These are phyloP conservation scores for Stephania cephalantha DNA, from an alignment of 164 flowering plant genomes.

Conservation along the genomic window DNA sequence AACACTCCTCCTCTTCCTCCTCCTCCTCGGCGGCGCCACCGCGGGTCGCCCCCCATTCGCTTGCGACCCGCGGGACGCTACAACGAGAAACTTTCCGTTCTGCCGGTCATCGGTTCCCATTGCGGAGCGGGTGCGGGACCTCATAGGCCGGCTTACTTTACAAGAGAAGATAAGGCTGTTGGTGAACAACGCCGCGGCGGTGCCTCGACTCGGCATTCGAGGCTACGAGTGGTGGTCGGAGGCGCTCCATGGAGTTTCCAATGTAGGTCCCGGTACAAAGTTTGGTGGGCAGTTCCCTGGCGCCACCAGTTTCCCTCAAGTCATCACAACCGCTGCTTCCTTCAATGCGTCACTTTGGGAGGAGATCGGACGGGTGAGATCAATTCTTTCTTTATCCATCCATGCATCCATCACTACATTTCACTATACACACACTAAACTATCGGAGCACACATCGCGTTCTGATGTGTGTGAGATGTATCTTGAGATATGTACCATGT, in stretches of 20 bases:
- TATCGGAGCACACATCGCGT: too few relatives aligned
- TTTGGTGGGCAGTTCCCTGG: slow-evolving; percentile 60
- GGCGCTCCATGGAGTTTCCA: slow-evolving; percentile 88
- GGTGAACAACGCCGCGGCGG: slow-evolving; percentile 61
- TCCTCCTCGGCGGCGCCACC: slow-evolving; percentile 21
- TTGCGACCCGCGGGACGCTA: slow-evolving; percentile 40
- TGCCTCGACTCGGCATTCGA: slow-evolving; percentile 72
- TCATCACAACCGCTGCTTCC: slow-evolving; percentile 79
- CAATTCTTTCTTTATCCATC: background rate
- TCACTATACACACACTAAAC: background rate
- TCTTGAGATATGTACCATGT: too few relatives aligned
- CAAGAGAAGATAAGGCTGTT: slow-evolving; percentile 63
- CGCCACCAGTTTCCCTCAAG: slow-evolving; percentile 94
- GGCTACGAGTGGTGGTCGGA: slow-evolving; percentile 99
- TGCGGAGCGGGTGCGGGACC: slow-evolving; percentile 49
- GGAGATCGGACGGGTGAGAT: slow-evolving; percentile 65
- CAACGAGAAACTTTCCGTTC: slow-evolving; percentile 39
- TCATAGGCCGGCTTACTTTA: slow-evolving; percentile 61
- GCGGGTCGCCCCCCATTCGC: slow-evolving; percentile 71
- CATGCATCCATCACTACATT: too few relatives aligned
- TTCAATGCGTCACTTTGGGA: slow-evolving; percentile 83
- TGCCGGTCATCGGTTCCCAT: slow-evolving; percentile 34
- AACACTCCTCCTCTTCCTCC: background rate
- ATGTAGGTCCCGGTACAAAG: slow-evolving; percentile 72
- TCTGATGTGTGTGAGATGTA: too few relatives aligned